These are phyloP conservation scores for Geotrichum reessii DNA, from an alignment of 1,139 yeast species.

Conservation along the genomic window DNA sequence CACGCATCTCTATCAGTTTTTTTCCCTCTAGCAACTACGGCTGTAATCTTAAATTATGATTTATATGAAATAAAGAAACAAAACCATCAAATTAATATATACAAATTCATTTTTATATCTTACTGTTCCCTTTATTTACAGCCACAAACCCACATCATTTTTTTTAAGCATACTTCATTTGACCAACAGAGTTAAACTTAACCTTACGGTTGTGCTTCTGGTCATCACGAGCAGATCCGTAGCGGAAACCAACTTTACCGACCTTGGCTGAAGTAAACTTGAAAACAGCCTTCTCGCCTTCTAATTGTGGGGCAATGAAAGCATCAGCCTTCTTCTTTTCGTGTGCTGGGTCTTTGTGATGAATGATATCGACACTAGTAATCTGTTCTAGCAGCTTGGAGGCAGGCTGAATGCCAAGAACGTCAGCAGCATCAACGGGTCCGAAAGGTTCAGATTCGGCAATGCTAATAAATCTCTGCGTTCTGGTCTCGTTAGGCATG, in stretches of 20 bases:
- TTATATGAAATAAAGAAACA: not conserved
- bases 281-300: constrained; percentile 50
- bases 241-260: constrained; percentile 84
- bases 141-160: not conserved
- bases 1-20: too few species aligned
- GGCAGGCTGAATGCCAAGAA: constrained; percentile 81
- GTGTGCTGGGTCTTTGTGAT: constrained; percentile 25
- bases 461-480: constrained; percentile 78
- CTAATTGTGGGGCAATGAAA: constrained; percentile 29
- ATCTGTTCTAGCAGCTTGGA: constrained; percentile 63
- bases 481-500: constrained; percentile 74
- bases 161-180: constrained; percentile 36
- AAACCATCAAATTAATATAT: not conserved
- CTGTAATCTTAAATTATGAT: not conserved
- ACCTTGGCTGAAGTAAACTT: constrained; percentile 71
- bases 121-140: not conserved
- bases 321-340: constrained; percentile 33
- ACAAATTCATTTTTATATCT: not conserved
- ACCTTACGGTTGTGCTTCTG: constrained; percentile 78
- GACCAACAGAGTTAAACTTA: constrained; percentile 69
- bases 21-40: not conserved
- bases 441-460: constrained; percentile 97
- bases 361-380: constrained; percentile 50
- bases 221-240: constrained; percentile 88
- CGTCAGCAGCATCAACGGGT: constrained; percentile 90